Evolutionary conservation across 1,139 yeast genomes (phyloP).

Genomic region (Saccharomyces hybrid): DNA sequence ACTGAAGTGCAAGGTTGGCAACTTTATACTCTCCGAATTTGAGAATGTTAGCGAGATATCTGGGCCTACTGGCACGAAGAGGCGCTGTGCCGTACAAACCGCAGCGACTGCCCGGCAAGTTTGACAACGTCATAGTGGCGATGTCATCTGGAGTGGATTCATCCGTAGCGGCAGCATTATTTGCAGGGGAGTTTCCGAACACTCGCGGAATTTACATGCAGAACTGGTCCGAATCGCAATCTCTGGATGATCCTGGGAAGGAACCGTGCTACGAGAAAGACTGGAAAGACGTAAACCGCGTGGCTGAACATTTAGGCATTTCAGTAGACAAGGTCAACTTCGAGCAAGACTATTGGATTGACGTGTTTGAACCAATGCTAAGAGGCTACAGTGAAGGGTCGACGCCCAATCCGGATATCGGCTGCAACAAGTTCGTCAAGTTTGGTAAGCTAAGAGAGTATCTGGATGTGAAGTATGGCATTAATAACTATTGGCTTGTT

Average conservation of each 20-base stretch:
- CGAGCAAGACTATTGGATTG: conserved; percentile 85
- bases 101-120: conserved; percentile 41
- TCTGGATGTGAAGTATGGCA: conserved; percentile 37
- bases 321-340: conserved; percentile 73
- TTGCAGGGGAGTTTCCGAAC: conserved; percentile 39
- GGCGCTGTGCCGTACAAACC: conserved; percentile 15
- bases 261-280: conserved; percentile 72
- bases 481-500: conserved; percentile 68
- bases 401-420: conserved; percentile 94
- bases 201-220: conserved; percentile 86
- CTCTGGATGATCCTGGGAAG: conserved; percentile 17
- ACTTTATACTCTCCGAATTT: neutral
- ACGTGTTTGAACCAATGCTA: conserved; percentile 89
- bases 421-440: conserved; percentile 77
- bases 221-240: conserved; percentile 65
- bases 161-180: conserved; percentile 75
- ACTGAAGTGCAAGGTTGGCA: neutral
- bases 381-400: conserved; percentile 58
- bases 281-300: conserved; percentile 73
- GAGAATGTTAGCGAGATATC: neutral
- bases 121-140: conserved; percentile 68
- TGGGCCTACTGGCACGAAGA: conserved; percentile 5
- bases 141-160: conserved; percentile 98
- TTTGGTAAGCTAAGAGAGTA: conserved; percentile 69
- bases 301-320: conserved; percentile 53